phyloP scores from a whole-genome alignment of 2,329 filamentous ascomycete species.

The Diplodia sapinea region DNA sequence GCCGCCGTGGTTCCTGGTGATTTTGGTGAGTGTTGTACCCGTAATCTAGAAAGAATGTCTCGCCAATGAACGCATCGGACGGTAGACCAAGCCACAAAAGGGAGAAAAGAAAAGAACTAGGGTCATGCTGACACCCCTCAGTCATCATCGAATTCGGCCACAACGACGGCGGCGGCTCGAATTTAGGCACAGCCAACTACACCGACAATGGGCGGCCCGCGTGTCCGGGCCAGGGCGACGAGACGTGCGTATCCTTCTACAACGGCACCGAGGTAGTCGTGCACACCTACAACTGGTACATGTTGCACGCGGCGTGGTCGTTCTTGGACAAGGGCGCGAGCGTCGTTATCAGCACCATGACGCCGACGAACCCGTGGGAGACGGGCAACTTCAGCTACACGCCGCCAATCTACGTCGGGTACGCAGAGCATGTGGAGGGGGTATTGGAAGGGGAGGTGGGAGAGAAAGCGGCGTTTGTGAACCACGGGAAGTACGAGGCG shows the following conservation, averaged over 20 bases:
- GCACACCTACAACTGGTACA: conserved; percentile 65
- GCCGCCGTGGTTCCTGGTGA: conserved; percentile 62
- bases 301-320: conserved; percentile 61
- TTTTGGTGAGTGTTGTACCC: conserved; percentile 46
- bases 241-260: conserved; percentile 61
- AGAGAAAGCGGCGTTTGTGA: conserved; percentile 57
- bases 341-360: conserved; percentile 65
- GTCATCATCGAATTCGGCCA: conserved; percentile 76
- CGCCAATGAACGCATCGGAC: no score
- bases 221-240: conserved; percentile 60
- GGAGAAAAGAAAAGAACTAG: background rate
- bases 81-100: background rate
- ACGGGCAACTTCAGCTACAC: conserved; percentile 57
- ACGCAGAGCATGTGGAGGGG: conserved; percentile 56
- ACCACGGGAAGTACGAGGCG: conserved; percentile 65
- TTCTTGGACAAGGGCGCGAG: conserved; percentile 62
- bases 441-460: conserved; percentile 54
- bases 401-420: conserved; percentile 62
- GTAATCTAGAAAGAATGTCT: no score
- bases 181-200: conserved; percentile 48
- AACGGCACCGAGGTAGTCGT: conserved; percentile 61
- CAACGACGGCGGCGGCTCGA: conserved; percentile 65
- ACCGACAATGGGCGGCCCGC: conserved; percentile 68
- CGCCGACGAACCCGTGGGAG: conserved; percentile 69
- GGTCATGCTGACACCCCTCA: background rate